Conservation (phyloP, 768 basidiomycete genomes). For the Lanmaoa pseudosensibilis region DNA sequence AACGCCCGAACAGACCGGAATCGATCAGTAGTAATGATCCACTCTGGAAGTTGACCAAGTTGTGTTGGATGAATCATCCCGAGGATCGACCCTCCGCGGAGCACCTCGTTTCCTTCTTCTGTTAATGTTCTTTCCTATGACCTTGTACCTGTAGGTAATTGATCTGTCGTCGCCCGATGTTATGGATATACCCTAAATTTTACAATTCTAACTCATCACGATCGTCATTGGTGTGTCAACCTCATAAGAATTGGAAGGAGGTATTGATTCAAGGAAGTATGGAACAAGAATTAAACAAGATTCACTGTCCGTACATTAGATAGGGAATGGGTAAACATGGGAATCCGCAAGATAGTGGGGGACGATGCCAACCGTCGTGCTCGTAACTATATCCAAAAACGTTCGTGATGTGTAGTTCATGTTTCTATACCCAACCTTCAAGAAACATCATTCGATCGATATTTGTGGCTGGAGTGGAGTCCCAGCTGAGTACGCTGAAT, state of each 20-base stretch:
- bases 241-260: neutral
- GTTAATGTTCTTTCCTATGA: neutral
- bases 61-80: conserved; percentile 12
- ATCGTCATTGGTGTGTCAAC: neutral
- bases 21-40: conserved; percentile 2
- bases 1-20: conserved; percentile 8
- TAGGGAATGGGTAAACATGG: conserved; percentile 9
- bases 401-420: conserved; percentile 1
- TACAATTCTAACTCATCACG: neutral
- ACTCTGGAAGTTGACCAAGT: conserved; percentile 13
- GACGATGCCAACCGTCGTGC: neutral
- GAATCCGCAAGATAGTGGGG: conserved; percentile 8
- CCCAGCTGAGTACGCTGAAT: conserved; percentile 45
- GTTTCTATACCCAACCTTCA: neutral
- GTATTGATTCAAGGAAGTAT: conserved; percentile 8
- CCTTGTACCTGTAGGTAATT: neutral
- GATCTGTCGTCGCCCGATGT: neutral
- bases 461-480: conserved; percentile 59
- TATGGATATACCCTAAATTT: neutral
- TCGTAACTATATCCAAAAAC: conserved; percentile 6
- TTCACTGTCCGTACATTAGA: conserved; percentile 20
- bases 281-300: conserved; percentile 19
- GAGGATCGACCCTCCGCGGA: conserved; percentile 17
- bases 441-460: conserved; percentile 64
- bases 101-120: neutral